These are phyloP conservation scores for Sporothrix inflata DNA, from an alignment of 2,329 filamentous ascomycete genomes.

Conservation along the genomic window DNA sequence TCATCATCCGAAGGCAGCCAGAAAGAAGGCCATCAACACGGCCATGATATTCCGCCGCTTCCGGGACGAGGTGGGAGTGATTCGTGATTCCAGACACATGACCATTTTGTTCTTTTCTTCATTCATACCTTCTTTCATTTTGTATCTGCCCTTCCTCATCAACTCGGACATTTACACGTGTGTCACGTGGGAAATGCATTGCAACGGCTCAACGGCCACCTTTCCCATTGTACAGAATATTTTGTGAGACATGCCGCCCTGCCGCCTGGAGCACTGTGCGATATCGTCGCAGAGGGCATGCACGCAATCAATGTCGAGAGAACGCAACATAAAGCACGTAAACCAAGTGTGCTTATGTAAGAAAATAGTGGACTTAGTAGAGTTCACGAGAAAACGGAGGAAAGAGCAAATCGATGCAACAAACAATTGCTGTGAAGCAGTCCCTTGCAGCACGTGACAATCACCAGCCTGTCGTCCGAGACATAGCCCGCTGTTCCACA, in stretches of 20 bases:
- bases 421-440: too few relatives aligned
- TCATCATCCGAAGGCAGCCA: slow-evolving; percentile 9
- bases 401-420: too few relatives aligned
- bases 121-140: too few relatives aligned
- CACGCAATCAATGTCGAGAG: too few relatives aligned
- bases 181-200: slow-evolving; percentile 2
- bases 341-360: too few relatives aligned
- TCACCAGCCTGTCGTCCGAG: neutral
- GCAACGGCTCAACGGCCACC: neutral
- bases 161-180: neutral
- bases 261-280: neutral
- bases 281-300: too few relatives aligned
- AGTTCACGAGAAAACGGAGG: too few relatives aligned
- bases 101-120: neutral
- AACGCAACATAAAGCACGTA: too few relatives aligned
- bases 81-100: neutral
- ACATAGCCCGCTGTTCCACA: neutral
- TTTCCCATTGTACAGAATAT: too few relatives aligned
- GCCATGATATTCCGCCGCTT: neutral
- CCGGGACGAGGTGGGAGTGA: neutral
- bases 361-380: too few relatives aligned
- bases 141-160: too few relatives aligned
- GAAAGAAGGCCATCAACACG: neutral
- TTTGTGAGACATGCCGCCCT: neutral
- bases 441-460: neutral